A percentile compares a stretch with the other conserved stretches of the same genome.
phyloP scores from a whole-genome alignment of 768 basidiomycete species.

The Lactarius pseudohatsudake region DNA sequence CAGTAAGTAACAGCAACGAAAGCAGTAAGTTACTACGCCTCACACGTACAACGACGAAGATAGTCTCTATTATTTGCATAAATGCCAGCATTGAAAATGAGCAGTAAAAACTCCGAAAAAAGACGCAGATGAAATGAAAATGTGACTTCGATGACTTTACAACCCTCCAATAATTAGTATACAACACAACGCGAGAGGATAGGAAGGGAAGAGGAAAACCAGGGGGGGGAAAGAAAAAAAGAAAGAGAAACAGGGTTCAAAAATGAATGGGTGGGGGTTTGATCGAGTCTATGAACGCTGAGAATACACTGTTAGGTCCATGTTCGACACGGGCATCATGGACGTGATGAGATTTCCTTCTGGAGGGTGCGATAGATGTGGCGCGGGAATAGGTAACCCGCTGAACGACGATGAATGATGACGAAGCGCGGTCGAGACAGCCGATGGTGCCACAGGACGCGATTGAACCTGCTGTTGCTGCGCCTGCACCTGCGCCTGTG shows the following conservation, averaged over 20 bases:
- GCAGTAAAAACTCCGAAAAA: constrained; percentile 7
- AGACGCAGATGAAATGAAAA: constrained; percentile 3
- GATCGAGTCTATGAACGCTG: constrained; percentile 27
- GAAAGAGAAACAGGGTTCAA: not conserved
- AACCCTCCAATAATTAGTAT: constrained; percentile 26
- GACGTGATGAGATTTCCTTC: constrained; percentile 22
- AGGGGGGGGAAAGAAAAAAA: not conserved
- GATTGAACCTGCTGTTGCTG: constrained; percentile 11
- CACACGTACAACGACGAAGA: constrained; percentile 2
- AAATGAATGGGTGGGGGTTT: constrained; percentile 18
- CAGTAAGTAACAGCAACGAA: not conserved
- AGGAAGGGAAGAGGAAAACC: constrained; percentile 16
- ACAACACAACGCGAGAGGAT: constrained; percentile 26
- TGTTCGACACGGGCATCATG: constrained; percentile 2
- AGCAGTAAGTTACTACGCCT: constrained; percentile 1
- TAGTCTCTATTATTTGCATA: constrained; percentile 25
- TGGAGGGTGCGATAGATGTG: constrained; percentile 17
- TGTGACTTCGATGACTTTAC: constrained; percentile 23
- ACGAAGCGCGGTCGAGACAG: constrained; percentile 36
- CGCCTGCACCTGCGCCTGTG: constrained; percentile 32
- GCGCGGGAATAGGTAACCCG: constrained; percentile 16
- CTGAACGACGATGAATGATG: constrained; percentile 39
- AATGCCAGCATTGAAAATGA: constrained; percentile 26
- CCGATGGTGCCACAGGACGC: constrained; percentile 30
- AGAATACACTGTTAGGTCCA: constrained; percentile 22